Evolutionary conservation across 345 rosid genomes (phyloP).

Genomic region (Trapa incisa): DNA sequence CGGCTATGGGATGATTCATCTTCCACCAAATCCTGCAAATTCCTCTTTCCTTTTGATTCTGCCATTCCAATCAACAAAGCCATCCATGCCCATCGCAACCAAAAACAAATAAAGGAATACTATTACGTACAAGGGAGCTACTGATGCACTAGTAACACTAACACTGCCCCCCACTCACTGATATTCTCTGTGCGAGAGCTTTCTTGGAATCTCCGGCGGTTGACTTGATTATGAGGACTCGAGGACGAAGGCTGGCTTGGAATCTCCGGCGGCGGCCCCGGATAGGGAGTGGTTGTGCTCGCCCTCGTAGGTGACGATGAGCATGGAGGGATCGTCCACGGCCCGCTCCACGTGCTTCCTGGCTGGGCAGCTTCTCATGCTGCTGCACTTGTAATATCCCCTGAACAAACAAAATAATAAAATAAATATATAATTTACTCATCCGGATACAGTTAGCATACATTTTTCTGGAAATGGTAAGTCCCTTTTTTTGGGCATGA

Average conservation of each 20-base stretch:
- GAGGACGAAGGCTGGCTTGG: too few relatives aligned
- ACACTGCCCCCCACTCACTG: not conserved
- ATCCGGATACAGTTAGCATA: not conserved
- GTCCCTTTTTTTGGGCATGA: too few relatives aligned
- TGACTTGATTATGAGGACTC: too few relatives aligned
- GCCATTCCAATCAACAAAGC: constrained; percentile 2
- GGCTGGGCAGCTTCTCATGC: constrained; percentile 9
- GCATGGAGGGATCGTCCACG: constrained; percentile 7
- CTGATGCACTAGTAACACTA: constrained; percentile 8
- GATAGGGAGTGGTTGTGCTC: constrained; percentile 6
- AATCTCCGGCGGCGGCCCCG: not conserved
- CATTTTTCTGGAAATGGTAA: too few relatives aligned
- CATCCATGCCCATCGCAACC: not conserved
- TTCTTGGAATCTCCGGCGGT: too few relatives aligned
- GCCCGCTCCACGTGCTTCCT: constrained; percentile 10
- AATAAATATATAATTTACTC: not conserved
- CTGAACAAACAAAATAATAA: not conserved
- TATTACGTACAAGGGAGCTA: constrained; percentile 25
- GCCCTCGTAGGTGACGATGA: constrained; percentile 9
- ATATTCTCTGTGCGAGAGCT: constrained; percentile 11
- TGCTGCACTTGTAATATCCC: constrained; percentile 10
- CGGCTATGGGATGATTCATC: constrained; percentile 32
- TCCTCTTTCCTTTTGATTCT: not conserved
- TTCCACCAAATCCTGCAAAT: constrained; percentile 38
- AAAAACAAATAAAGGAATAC: constrained; percentile 12